phyloP scores from a whole-genome alignment of 352 stramenopile species.

The Phytophthora litchii region DNA sequence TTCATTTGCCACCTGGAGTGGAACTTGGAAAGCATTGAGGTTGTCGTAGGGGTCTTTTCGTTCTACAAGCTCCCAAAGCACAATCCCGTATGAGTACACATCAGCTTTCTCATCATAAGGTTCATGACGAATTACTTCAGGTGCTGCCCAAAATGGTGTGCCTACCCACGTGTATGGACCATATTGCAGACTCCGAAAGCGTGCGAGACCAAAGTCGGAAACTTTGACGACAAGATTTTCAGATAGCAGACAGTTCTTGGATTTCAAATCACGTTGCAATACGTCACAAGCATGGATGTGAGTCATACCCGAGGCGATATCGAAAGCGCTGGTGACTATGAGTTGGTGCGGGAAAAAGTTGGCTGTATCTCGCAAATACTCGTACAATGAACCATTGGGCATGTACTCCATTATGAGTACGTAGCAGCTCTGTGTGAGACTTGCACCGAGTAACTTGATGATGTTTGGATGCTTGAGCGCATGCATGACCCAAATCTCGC shows the following conservation, averaged over 20 bases:
- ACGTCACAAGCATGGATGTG: conserved; percentile 64
- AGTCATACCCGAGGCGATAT: conserved; percentile 71
- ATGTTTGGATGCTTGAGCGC: conserved; percentile 75
- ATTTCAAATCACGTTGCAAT: conserved; percentile 79
- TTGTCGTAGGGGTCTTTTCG: conserved; percentile 74
- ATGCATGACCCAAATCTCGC: conserved; percentile 86
- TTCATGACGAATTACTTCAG: conserved; percentile 80
- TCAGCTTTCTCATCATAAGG: conserved; percentile 78
- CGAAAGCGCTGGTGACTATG: conserved; percentile 60
- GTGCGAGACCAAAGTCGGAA: conserved; percentile 73
- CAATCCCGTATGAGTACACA: conserved; percentile 78
- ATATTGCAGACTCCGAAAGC: conserved; percentile 49
- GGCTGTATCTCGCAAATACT: conserved; percentile 73
- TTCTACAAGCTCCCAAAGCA: conserved; percentile 80
- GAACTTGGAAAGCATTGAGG: conserved; percentile 81
- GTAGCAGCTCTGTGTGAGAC: conserved; percentile 77
- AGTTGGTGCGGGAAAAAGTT: conserved; percentile 78
- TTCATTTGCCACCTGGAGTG: conserved; percentile 72
- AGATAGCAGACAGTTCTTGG: conserved; percentile 79
- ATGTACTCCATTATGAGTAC: conserved; percentile 90
- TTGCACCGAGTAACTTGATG: conserved; percentile 77
- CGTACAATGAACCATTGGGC: conserved; percentile 83
- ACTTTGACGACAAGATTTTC: conserved; percentile 83
- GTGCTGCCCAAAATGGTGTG: conserved; percentile 80
- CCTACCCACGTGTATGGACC: conserved; percentile 76